Percentiles rank a stretch among this genome's conserved stretches.
phyloP scores from a whole-genome alignment of 345 rosid species.

The Durio zibethinus region DNA sequence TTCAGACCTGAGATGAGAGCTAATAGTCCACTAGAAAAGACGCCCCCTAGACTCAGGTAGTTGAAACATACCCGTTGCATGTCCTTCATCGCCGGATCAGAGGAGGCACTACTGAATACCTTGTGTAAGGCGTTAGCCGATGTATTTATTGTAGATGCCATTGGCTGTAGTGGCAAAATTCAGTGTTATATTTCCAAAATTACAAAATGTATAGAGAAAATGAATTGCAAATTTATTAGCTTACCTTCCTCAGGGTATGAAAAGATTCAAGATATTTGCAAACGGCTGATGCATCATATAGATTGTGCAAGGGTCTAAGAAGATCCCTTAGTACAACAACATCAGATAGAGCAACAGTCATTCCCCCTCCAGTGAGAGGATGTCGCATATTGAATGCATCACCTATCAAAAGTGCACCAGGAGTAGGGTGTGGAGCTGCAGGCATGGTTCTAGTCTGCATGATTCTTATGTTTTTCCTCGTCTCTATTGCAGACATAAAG shows the following conservation, averaged over 20 bases:
- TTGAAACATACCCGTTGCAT: constrained; percentile 35
- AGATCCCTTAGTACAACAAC: constrained; percentile 39
- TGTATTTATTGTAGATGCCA: constrained; percentile 41
- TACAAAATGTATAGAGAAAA: too few species aligned
- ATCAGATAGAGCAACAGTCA: constrained; percentile 55
- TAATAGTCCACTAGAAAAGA: constrained; percentile 28
- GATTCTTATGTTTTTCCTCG: constrained; percentile 44
- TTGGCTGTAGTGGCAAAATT: constrained; percentile 31
- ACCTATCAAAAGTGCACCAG: constrained; percentile 49
- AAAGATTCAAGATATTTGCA: constrained; percentile 43
- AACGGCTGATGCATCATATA: constrained; percentile 31
- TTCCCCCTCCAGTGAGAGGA: constrained; percentile 55
- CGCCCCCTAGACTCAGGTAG: constrained; percentile 37
- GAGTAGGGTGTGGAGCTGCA: constrained; percentile 41
- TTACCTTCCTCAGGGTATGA: constrained; percentile 43
- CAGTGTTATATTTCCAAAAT: too few species aligned
- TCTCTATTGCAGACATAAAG: constrained; percentile 37
- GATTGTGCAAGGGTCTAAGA: constrained; percentile 37
- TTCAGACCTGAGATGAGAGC: constrained; percentile 34
- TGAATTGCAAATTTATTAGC: background rate
- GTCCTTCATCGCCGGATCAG: constrained; percentile 24
- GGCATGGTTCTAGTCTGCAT: constrained; percentile 55
- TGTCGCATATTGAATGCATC: constrained; percentile 59
- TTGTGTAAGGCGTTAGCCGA: constrained; percentile 29
- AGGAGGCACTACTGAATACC: constrained; percentile 27